Conservation (phyloP, 192 early-diverging fungal genomes). For the Geranomyces variabilis region DNA sequence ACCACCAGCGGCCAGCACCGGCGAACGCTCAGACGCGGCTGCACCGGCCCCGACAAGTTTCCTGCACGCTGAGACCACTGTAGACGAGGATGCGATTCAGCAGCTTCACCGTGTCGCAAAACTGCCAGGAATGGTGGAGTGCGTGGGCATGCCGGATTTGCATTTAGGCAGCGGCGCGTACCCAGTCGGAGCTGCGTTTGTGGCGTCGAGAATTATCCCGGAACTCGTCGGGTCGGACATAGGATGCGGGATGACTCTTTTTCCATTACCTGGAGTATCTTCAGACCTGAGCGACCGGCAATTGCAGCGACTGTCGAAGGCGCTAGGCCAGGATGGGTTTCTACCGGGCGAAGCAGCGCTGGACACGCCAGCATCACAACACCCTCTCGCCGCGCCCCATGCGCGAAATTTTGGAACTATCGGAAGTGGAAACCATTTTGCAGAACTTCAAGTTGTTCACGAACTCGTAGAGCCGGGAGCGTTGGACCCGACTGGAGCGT, state of each 20-base stretch:
- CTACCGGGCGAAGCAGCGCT: constrained; percentile 27
- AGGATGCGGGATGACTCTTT: constrained; percentile 65
- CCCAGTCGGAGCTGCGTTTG: constrained; percentile 58
- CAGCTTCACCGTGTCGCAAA: background rate
- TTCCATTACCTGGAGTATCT: constrained; percentile 24
- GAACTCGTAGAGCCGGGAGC: constrained; percentile 36
- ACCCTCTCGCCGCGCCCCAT: background rate
- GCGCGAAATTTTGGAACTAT: constrained; percentile 53
- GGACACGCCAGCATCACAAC: constrained; percentile 28
- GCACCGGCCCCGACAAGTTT: background rate
- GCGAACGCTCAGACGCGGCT: background rate
- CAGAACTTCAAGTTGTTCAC: constrained; percentile 54
- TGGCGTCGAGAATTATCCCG: constrained; percentile 53
- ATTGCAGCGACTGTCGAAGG: background rate
- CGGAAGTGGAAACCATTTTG: constrained; percentile 68
- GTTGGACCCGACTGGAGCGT: constrained; percentile 16
- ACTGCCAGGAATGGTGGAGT: background rate
- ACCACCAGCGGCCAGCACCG: background rate
- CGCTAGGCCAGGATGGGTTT: background rate
- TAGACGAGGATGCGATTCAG: background rate
- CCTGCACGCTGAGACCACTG: background rate
- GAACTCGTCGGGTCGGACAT: constrained; percentile 62
- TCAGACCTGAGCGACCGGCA: background rate
- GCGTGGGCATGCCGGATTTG: constrained; percentile 55
- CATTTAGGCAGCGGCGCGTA: constrained; percentile 48